phyloP scores from a whole-genome alignment of 768 basidiomycete species.

The Tylopilus sp. region DNA sequence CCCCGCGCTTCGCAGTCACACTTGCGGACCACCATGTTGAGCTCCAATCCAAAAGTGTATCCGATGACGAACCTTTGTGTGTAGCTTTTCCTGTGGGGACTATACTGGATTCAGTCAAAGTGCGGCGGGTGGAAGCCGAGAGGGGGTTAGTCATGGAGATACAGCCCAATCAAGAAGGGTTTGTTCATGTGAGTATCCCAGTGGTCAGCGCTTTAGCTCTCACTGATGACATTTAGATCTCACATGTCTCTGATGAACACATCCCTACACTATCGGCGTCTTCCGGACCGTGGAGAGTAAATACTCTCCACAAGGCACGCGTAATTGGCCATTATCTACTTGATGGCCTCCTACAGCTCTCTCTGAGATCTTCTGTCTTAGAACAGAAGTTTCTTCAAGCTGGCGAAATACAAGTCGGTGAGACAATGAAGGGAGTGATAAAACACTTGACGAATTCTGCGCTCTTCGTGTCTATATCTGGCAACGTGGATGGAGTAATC shows the following conservation, averaged over 20 bases:
- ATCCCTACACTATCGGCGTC: conserved; percentile 66
- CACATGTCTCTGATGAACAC: conserved; percentile 89
- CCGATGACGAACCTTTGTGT: conserved; percentile 36
- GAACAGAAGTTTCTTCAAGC: conserved; percentile 85
- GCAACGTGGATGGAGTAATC: conserved; percentile 86
- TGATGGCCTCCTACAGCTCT: conserved; percentile 88
- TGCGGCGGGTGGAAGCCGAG: conserved; percentile 72
- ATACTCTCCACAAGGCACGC: conserved; percentile 78
- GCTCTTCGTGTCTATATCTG: conserved; percentile 82
- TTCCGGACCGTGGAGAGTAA: conserved; percentile 79
- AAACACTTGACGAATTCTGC: conserved; percentile 79
- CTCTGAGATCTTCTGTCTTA: conserved; percentile 76
- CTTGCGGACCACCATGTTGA: conserved; percentile 67
- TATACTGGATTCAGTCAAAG: conserved; percentile 67
- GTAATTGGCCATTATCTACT: conserved; percentile 82
- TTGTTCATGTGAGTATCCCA: conserved; percentile 72
- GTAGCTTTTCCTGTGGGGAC: conserved; percentile 72
- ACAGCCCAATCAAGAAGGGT: conserved; percentile 63
- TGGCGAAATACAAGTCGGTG: conserved; percentile 79
- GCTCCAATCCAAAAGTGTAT: conserved; percentile 42
- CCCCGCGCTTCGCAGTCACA: conserved; percentile 82
- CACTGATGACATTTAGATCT: conserved; percentile 58
- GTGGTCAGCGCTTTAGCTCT: not conserved
- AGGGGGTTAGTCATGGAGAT: conserved; percentile 77
- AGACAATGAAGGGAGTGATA: conserved; percentile 82